Evolutionary conservation across 768 basidiomycete species (phyloP), one percentile per base, ranked within the genome.

Genomic region (Russula griseocarnosa): DNA sequence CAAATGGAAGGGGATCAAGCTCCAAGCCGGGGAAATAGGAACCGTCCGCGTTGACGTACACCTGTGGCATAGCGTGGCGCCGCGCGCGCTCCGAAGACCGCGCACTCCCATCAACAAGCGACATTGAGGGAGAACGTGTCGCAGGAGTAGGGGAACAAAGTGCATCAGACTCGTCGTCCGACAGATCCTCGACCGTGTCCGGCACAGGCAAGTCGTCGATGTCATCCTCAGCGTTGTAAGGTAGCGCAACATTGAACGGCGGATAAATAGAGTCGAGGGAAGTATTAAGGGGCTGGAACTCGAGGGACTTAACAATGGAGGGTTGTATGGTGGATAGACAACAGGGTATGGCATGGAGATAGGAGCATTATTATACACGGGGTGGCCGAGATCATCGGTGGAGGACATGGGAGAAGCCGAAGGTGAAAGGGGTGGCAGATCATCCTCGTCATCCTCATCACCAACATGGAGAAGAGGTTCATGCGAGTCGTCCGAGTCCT

Each of bases 81-180:
- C 60, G 65, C 30, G 79, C 71, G 83, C 83, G 54, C 59, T 60
- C 64, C 64, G 64, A 61, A 56, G 64, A 57, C 55, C 64, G 56
- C 58, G 58, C 62, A 10, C 55, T 47, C n/a, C 44, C 26, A 22
- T 85, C 82, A 50, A 78, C 68, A 58, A 83, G 77, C 59, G 79
- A 78, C 65, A 85, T 82, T 20, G 84, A 81, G 67, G 78, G 79
- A 47, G 87, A 87, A 67, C 79, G 79, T 68, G 81, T 79, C 53
- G 83, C 50, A 5, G 53, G 58, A 40, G 66, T 86, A 54, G 86
- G 87, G 8, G 87, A 86, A 11, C 82, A 81, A 11, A 79, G 82
- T 5, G 82, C 76, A 69, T 92, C 90, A 18, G 89, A 90, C 78
- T 91, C 90, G 76, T 92, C 90, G 76, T 92, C 90, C 51, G 90